A percentile compares a stretch with the other conserved stretches of the same genome.
These are phyloP conservation scores for Epichloe typhina DNA, from an alignment of 2,329 filamentous ascomycete species.

Conservation along the genomic window DNA sequence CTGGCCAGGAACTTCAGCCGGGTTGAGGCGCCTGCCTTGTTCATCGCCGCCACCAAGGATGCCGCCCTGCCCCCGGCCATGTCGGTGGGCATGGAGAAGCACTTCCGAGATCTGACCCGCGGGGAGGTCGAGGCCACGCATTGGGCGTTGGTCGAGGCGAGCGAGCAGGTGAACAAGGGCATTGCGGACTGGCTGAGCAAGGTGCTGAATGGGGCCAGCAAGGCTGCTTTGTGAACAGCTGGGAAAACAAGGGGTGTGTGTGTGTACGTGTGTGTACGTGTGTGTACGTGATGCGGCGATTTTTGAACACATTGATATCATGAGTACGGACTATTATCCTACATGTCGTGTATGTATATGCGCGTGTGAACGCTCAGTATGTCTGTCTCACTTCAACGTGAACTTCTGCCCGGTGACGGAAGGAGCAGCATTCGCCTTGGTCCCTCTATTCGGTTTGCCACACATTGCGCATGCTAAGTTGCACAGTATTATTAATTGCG, in stretches of 20 bases:
- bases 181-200: slow-evolving; percentile 53
- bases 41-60: slow-evolving; percentile 62
- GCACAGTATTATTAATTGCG: slow-evolving; percentile 4
- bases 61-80: slow-evolving; percentile 58
- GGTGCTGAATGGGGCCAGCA: slow-evolving; percentile 13
- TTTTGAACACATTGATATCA: no score
- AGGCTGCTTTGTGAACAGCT: slow-evolving; percentile 14
- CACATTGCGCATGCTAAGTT: slow-evolving; percentile 47
- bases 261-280: no score
- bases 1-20: slow-evolving; percentile 43
- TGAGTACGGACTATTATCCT: neutral
- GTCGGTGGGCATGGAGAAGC: slow-evolving; percentile 56
- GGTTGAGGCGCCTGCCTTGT: slow-evolving; percentile 54
- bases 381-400: slow-evolving; percentile 36
- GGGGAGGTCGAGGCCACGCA: slow-evolving; percentile 58
- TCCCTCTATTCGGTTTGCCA: slow-evolving; percentile 43
- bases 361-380: neutral
- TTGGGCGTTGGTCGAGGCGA: slow-evolving; percentile 70
- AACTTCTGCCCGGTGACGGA: slow-evolving; percentile 48
- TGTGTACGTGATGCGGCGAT: neutral
- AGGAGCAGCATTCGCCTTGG: slow-evolving; percentile 33
- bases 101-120: slow-evolving; percentile 50
- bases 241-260: neutral
- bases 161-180: slow-evolving; percentile 54
- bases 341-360: neutral